Evolutionary conservation across 1,139 yeast genomes (phyloP).

Genomic region (Geotrichum phurueaensis): DNA sequence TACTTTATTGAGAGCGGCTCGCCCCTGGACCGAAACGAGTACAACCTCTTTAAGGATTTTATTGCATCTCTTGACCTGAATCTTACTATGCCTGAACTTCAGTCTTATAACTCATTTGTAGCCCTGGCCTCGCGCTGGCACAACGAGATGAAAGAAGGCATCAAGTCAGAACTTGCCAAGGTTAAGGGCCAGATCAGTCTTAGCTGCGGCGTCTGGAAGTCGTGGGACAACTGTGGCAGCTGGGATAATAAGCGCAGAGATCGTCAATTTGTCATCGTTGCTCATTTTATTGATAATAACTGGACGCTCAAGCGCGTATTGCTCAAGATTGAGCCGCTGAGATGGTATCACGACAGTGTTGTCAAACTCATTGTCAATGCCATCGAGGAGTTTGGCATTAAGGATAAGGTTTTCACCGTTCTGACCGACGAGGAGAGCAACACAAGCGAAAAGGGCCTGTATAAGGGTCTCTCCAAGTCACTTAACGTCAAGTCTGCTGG

Average conservation of each 20-base stretch:
- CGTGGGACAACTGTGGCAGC: slow-evolving; percentile 15
- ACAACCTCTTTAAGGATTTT: slow-evolving; percentile 13
- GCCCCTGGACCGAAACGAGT: slow-evolving; percentile 14
- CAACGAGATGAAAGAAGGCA: slow-evolving; percentile 12
- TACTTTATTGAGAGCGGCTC: slow-evolving; percentile 16
- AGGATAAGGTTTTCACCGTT: slow-evolving; percentile 15
- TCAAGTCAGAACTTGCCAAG: slow-evolving; percentile 11
- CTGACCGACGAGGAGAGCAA: slow-evolving; percentile 9
- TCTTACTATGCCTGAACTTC: slow-evolving; percentile 14
- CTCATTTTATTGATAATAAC: slow-evolving; percentile 16
- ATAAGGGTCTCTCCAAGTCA: slow-evolving; percentile 5
- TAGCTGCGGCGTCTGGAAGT: slow-evolving; percentile 18
- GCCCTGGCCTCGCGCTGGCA: slow-evolving; percentile 16
- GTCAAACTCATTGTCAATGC: slow-evolving; percentile 12
- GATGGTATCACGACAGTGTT: slow-evolving; percentile 17
- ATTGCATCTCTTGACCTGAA: slow-evolving; percentile 10
- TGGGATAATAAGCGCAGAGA: slow-evolving; percentile 10
- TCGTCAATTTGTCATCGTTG: slow-evolving; percentile 16
- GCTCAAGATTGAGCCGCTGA: slow-evolving; percentile 12
- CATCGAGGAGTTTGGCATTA: slow-evolving; percentile 14
- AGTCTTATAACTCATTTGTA: slow-evolving; percentile 15
- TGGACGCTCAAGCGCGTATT: slow-evolving; percentile 16
- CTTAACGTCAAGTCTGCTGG: neutral
- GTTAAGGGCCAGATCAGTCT: slow-evolving; percentile 15
- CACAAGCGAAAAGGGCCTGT: neutral